phyloP scores from a whole-genome alignment of 2,329 filamentous ascomycete genomes.

The Penicillium sp. region DNA sequence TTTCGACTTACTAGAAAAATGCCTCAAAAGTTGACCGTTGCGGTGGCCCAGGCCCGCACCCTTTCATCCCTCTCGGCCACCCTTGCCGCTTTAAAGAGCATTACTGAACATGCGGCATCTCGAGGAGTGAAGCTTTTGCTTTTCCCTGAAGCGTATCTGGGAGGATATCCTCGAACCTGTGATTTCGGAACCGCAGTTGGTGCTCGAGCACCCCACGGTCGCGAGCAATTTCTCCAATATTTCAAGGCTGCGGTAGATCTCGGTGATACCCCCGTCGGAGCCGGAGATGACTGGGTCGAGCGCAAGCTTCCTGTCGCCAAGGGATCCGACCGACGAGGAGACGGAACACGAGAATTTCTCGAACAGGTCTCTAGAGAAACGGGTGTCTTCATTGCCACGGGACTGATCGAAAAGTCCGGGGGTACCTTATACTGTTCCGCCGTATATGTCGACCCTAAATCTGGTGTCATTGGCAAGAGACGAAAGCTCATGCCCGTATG shows the following conservation, averaged over 20 bases:
- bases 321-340: constrained; percentile 62
- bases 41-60: constrained; percentile 54
- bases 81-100: constrained; percentile 66
- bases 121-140: constrained; percentile 71
- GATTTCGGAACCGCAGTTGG: constrained; percentile 78
- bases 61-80: constrained; percentile 57
- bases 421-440: constrained; percentile 84
- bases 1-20: constrained; percentile 5
- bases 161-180: constrained; percentile 84
- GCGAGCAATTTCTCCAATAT: constrained; percentile 82
- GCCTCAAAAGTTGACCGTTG: constrained; percentile 41
- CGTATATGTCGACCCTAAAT: constrained; percentile 77
- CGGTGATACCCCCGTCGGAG: constrained; percentile 75
- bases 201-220: constrained; percentile 66
- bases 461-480: constrained; percentile 79
- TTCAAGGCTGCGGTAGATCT: constrained; percentile 80
- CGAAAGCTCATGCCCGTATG: constrained; percentile 87
- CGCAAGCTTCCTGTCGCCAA: constrained; percentile 59
- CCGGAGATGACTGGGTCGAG: constrained; percentile 72
- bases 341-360: constrained; percentile 78
- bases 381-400: constrained; percentile 80
- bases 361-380: constrained; percentile 77
- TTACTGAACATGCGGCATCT: constrained; percentile 67
- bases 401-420: constrained; percentile 76
- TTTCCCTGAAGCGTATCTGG: constrained; percentile 90